Evolutionary conservation across 208 protist genomes (phyloP).

Genomic region (Leishmania mexicana): DNA sequence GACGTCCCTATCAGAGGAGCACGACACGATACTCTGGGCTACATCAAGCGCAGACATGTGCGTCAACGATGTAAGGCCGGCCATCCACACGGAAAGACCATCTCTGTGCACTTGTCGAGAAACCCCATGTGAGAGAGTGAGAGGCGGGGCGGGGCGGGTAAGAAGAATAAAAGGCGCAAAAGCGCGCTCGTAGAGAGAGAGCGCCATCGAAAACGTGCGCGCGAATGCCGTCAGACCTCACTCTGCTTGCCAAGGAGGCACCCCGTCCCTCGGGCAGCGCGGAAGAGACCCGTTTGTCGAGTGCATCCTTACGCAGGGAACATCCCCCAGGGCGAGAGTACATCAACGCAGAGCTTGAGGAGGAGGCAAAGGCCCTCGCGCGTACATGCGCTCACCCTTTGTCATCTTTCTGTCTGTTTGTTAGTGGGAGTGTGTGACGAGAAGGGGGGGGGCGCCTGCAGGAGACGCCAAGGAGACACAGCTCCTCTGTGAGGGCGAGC

Average conservation of each 20-base stretch:
- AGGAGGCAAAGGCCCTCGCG: background rate
- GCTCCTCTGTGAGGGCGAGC: background rate
- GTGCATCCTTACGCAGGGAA: background rate
- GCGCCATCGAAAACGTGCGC: background rate
- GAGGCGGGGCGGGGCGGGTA: background rate
- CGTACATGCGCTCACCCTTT: background rate
- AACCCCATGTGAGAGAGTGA: background rate
- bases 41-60: background rate
- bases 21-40: conserved; percentile 1
- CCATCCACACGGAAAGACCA: background rate
- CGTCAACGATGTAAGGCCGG: background rate
- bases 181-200: background rate
- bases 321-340: background rate
- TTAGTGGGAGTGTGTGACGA: background rate
- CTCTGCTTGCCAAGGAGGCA: background rate
- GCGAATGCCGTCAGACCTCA: background rate
- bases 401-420: background rate
- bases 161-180: background rate
- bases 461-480: background rate
- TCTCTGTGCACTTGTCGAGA: background rate
- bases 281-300: background rate
- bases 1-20: conserved; percentile 12
- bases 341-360: background rate
- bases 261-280: background rate
- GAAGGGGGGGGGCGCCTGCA: background rate